Base-by-base conservation (phyloP, 768 basidiomycete species). In the Hypsizygus marmoreus region DNA sequence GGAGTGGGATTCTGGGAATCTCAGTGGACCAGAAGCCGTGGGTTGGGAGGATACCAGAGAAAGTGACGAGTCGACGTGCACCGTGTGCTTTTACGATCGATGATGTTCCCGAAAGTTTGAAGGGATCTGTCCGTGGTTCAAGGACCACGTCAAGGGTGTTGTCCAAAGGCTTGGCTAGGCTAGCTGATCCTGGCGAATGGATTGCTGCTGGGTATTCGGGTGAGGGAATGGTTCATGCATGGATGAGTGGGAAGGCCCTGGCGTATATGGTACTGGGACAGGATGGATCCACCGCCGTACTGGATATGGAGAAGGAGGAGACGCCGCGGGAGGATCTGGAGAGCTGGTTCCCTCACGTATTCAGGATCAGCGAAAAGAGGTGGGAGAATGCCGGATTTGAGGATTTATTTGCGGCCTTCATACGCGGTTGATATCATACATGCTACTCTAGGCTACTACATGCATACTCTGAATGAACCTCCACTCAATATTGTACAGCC, bases 161-260 rank as follows among this genome's bases (percentile, higher is more conserved):
- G 14, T 29, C 14, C 30, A 43, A 40, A 13, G 43, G 24, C 14
- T 39, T 25, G 2, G 28, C 35, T 4, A 24, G 42, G 16, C 47
- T 67, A 8, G 67, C 71, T 2, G 45, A 56, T 16, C 63, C 82
- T 0, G 85, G 84, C 13, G 86, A 88, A 59, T 88, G 86, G 87
- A 73, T 88, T 12, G 69, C 80, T 12, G 85, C 82, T 10, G 86
- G 84, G 4, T 88, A 82, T 57, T 72, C 76, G 0, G 86, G 86
- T 0, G 86, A 89, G 52, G 86, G 86, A 1, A 86, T 87, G 86
- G 78, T 77, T 3, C 77, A 85, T 51, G 84, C 81, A 0, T 86
- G 84, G 83, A 58, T 82, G 60, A 73, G 80, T 45, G 77, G 80
- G 4, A 72, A 74, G 44, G 81, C 79, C 6, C 60, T 86, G 14